phyloP scores from a whole-genome alignment of 495 filamentous ascomycete genomes.

The Staphylotrichum longicolle region DNA sequence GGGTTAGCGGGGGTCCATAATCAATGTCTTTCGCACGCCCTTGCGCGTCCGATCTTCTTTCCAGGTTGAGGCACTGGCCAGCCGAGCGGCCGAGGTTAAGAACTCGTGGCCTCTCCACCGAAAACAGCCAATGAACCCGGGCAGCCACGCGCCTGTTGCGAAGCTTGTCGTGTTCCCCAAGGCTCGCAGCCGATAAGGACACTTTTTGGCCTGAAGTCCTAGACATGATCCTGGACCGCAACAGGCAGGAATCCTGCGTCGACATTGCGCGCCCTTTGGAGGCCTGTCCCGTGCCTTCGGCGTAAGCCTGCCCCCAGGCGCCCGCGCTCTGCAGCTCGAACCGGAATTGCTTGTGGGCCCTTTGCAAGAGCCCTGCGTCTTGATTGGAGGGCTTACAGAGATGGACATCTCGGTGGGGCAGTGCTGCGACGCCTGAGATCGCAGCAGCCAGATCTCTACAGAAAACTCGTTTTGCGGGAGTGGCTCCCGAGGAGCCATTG shows the following conservation, averaged over 20 bases:
- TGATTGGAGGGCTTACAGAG: slow-evolving; percentile 2
- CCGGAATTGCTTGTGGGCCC: slow-evolving; percentile 11
- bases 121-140: slow-evolving; percentile 1
- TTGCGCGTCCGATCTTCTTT: slow-evolving; percentile 22
- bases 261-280: slow-evolving; percentile 24
- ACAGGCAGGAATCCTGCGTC: not conserved
- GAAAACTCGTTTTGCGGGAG: not conserved
- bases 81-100: slow-evolving; percentile 3
- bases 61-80: not conserved
- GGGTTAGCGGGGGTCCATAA: not conserved
- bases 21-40: slow-evolving; percentile 16
- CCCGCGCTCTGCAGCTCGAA: not conserved
- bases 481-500: too few relatives aligned
- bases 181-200: slow-evolving; percentile 8
- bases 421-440: slow-evolving; percentile 5
- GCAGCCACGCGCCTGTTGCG: not conserved
- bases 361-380: not conserved
- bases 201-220: not conserved
- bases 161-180: not conserved
- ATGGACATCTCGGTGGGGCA: slow-evolving; percentile 14
- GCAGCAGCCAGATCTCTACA: not conserved
- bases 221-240: not conserved
- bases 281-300: slow-evolving; percentile 19
- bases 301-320: slow-evolving; percentile 20
- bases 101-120: slow-evolving; percentile 12